Evolutionary conservation across 805 yeast genomes (phyloP), one percentile per base, ranked within the genome.

Genomic region (Pichia cabralensis): DNA sequence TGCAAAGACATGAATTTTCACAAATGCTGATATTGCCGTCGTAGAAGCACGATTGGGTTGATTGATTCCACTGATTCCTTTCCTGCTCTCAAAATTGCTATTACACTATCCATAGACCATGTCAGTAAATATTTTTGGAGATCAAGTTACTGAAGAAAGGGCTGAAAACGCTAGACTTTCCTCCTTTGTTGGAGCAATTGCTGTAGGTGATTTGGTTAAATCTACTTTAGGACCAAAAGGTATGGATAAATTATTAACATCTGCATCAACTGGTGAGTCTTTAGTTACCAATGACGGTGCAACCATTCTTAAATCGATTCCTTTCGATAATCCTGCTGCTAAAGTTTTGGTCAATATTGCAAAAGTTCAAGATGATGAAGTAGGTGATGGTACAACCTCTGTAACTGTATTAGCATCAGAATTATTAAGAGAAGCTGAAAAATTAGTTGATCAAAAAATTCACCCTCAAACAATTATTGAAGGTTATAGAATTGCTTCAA

Each of bases 381-480:
- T 89, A 46, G 97, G 97, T 41, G 97, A 92, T 55, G 99, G 99
- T 47, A 92, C 99, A 27, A 89, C 98, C 0, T 81, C 95, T 18
- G 98, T 94, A 22, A 86, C 96, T 0, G 82, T 92, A 10, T 63
- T 89, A 38, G 77, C 89, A 28, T 88, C 96, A 8, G 97, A 92
- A 60, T 69, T 92, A 39, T 67, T 92, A 46, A 75, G 95, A 56
- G 96, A 89, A 63, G 96, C 97, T 22, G 96, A 92, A 60, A 77
- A 78, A 55, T 72, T 92, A 43, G 81, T 92, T 31, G 95, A 86
- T 46, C 81, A 79, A 56, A 88, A 81, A 55, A 92, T 92, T 44
- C 98, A 92, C 60, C 98, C 99, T 26, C 97, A 89, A 60, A 89
- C 96, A 5, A 89, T 92, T 52, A 86, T 92, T 45, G 95, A 85